Conservation (phyloP, 306 rosid genomes). For the Castanea mollissima region DNA sequence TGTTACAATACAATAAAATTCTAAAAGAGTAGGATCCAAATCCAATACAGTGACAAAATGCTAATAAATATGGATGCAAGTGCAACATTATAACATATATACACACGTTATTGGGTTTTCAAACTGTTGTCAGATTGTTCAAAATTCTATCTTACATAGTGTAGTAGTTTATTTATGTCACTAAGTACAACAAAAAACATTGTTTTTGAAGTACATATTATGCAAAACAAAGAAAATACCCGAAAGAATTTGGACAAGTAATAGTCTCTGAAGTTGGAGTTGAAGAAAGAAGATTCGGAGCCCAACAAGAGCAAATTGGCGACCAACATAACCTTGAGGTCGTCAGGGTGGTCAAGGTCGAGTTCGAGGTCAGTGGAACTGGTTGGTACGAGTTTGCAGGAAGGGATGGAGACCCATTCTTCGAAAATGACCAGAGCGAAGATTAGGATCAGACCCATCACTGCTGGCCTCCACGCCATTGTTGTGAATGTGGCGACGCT, state of each 20-base stretch:
- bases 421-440: slow-evolving; percentile 39
- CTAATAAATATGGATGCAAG: too few species aligned
- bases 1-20: too few species aligned
- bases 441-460: slow-evolving; percentile 29
- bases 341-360: slow-evolving; percentile 22
- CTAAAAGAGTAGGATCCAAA: too few species aligned
- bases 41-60: too few species aligned
- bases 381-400: slow-evolving; percentile 36
- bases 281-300: slow-evolving; percentile 38
- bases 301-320: slow-evolving; percentile 59
- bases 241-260: slow-evolving; percentile 61
- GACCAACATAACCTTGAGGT: slow-evolving; percentile 62
- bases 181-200: too few species aligned
- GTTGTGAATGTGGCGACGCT: not conserved
- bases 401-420: slow-evolving; percentile 54
- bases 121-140: too few species aligned
- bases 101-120: too few species aligned
- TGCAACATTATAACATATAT: too few species aligned
- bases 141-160: too few species aligned
- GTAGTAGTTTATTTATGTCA: too few species aligned
- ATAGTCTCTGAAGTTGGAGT: slow-evolving; percentile 40
- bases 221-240: slow-evolving; percentile 24
- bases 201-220: too few species aligned
- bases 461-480: slow-evolving; percentile 44
- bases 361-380: not conserved